Percentiles rank a stretch among this genome's conserved stretches.
These are phyloP conservation scores for Thuja plicata DNA, from an alignment of 83 land plant genomes.

Conservation along the genomic window DNA sequence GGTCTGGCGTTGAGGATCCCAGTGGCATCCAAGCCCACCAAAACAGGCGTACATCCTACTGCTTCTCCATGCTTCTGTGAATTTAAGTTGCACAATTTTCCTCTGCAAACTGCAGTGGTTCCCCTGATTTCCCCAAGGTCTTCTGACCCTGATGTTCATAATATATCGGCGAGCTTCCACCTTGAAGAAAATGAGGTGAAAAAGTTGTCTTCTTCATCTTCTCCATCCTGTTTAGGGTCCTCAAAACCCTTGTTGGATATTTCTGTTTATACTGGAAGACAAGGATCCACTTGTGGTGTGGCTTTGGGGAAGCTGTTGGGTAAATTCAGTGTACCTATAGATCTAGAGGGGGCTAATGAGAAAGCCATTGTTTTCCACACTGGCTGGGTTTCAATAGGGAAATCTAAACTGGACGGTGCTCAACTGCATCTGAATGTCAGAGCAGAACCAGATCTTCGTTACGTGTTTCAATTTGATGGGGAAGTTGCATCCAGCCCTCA, in stretches of 20 bases:
- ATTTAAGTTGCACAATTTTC: constrained; percentile 41
- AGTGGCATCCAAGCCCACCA: constrained; percentile 16
- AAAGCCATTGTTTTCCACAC: constrained; percentile 29
- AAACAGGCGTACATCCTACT: constrained; percentile 46
- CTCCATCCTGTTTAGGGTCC: constrained; percentile 17
- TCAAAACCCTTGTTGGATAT: constrained; percentile 17
- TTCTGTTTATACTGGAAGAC: constrained; percentile 34
- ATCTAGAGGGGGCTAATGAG: constrained; percentile 32
- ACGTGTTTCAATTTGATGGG: constrained; percentile 84
- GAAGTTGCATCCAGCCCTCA: constrained; percentile 81
- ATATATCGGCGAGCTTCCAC: constrained; percentile 33
- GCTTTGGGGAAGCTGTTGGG: constrained; percentile 35
- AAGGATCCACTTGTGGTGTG: constrained; percentile 39
- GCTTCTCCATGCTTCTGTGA: constrained; percentile 60
- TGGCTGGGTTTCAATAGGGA: constrained; percentile 53
- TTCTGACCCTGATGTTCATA: constrained; percentile 14
- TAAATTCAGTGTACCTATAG: constrained; percentile 21
- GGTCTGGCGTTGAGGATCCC: constrained; percentile 66
- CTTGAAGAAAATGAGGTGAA: constrained; percentile 29
- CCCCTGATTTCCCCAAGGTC: constrained; percentile 35
- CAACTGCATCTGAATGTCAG: constrained; percentile 59
- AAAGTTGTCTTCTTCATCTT: constrained; percentile 37
- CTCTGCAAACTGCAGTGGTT: constrained; percentile 50
- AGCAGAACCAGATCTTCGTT: constrained; percentile 79
- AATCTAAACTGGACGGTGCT: constrained; percentile 20